phyloP scores from a whole-genome alignment of 768 basidiomycete genomes.

The Suillus weaverae region DNA sequence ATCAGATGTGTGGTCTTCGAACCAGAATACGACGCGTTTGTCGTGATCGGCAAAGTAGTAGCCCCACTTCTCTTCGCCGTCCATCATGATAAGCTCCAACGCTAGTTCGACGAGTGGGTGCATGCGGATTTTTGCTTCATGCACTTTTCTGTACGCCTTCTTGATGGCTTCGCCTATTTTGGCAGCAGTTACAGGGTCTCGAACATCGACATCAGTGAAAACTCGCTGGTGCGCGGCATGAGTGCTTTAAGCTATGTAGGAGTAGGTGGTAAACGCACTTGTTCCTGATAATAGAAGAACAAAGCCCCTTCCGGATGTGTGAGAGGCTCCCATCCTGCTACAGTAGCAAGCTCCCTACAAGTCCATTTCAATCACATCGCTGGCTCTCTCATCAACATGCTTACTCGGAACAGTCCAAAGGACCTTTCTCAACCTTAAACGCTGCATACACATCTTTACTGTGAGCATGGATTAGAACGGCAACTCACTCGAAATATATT shows the following conservation, averaged over 20 bases:
- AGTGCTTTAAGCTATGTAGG: background rate
- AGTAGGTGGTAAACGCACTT: background rate
- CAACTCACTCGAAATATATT: background rate
- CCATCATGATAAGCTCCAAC: background rate
- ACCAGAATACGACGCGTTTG: background rate
- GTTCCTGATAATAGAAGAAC: background rate
- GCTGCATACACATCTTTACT: background rate
- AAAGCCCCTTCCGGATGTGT: background rate
- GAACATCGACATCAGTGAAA: slow-evolving; percentile 1
- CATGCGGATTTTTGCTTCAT: accelerated
- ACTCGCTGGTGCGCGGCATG: background rate
- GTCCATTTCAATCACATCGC: background rate
- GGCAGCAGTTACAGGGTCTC: background rate
- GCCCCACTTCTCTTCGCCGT: background rate
- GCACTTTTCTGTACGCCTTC: background rate
- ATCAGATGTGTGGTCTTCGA: background rate
- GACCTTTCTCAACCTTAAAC: background rate
- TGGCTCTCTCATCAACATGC: background rate
- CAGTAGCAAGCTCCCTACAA: background rate
- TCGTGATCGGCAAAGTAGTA: background rate
- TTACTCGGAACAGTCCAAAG: background rate
- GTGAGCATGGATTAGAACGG: background rate
- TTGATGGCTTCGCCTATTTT: background rate
- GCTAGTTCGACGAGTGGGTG: background rate
- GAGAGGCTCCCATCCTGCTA: background rate